Evolutionary conservation across 805 yeast genomes (phyloP).

Genomic region (Ogataea haglerorum): DNA sequence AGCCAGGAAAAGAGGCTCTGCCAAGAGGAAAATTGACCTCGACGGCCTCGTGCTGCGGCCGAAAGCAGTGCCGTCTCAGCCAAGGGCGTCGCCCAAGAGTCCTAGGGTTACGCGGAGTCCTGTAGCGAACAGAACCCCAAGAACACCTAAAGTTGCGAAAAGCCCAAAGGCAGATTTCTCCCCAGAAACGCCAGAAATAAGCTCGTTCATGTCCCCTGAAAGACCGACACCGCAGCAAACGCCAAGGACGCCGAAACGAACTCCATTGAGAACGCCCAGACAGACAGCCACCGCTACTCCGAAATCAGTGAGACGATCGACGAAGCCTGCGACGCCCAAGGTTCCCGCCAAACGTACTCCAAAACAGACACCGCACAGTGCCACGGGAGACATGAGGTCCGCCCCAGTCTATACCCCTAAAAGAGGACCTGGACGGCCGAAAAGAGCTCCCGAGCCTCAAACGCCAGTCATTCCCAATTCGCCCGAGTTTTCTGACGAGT

Average conservation of each 20-base stretch:
- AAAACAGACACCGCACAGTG: slow-evolving; percentile 3
- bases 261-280: slow-evolving; percentile 1
- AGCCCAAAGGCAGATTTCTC: not conserved
- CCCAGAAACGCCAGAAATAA: slow-evolving; percentile 16
- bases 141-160: slow-evolving; percentile 6
- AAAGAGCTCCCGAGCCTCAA: not conserved
- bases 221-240: slow-evolving; percentile 4
- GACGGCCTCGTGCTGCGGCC: slow-evolving; percentile 24
- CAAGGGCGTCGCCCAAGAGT: slow-evolving; percentile 9
- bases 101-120: not conserved
- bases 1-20: slow-evolving; percentile 32
- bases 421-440: not conserved
- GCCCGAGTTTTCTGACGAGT: slow-evolving; percentile 3
- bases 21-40: slow-evolving; percentile 25
- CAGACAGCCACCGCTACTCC: slow-evolving; percentile 4
- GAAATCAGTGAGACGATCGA: not conserved
- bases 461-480: not conserved
- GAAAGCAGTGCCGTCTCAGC: not conserved
- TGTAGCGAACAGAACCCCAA: slow-evolving; percentile 5
- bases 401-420: not conserved
- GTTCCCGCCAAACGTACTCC: not conserved
- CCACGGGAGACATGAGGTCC: slow-evolving; percentile 1
- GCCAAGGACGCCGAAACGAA: slow-evolving; percentile 3
- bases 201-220: slow-evolving; percentile 20
- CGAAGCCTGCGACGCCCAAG: too few species aligned